Conservation (phyloP, 257 asterid species). For the Prunella vulgaris region DNA sequence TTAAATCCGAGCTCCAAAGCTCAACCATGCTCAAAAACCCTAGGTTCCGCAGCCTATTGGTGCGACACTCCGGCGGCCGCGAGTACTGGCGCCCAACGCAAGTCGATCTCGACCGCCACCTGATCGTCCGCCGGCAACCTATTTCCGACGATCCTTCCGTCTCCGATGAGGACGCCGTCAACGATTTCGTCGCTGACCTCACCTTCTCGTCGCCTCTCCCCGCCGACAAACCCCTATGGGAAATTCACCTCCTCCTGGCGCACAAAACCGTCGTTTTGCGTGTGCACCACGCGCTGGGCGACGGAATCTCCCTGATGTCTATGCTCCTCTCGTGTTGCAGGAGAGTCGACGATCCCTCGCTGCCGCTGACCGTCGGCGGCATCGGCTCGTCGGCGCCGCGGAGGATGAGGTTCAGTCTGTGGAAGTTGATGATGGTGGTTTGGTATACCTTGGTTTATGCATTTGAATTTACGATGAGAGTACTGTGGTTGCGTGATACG, state of each 20-base stretch:
- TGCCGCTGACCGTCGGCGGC: slow-evolving; percentile 35
- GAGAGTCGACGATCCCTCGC: slow-evolving; percentile 46
- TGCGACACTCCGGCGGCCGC: slow-evolving; percentile 55
- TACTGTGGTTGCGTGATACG: slow-evolving; percentile 33
- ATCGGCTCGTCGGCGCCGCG: slow-evolving; percentile 20
- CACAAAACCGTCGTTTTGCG: slow-evolving; percentile 50
- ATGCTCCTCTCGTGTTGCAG: slow-evolving; percentile 58
- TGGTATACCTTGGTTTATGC: slow-evolving; percentile 38
- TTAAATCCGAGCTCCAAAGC: slow-evolving; percentile 30
- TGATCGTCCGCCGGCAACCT: slow-evolving; percentile 41
- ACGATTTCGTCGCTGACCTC: slow-evolving; percentile 68
- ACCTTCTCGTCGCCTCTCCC: slow-evolving; percentile 58
- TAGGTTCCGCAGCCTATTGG: slow-evolving; percentile 67
- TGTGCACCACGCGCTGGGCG: slow-evolving; percentile 84
- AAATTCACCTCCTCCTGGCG: slow-evolving; percentile 60
- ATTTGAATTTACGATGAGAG: slow-evolving; percentile 26
- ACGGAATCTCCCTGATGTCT: slow-evolving; percentile 80
- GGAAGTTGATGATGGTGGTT: slow-evolving; percentile 24
- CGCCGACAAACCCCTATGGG: slow-evolving; percentile 78
- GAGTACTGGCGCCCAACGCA: slow-evolving; percentile 61
- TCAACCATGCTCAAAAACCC: slow-evolving; percentile 65
- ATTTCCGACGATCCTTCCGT: slow-evolving; percentile 29
- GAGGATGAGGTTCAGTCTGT: slow-evolving; percentile 23
- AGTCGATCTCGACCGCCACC: slow-evolving; percentile 57
- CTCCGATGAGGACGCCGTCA: slow-evolving; percentile 61